Conservation (phyloP, 257 asterid genomes). For the Fraxinus americana region DNA sequence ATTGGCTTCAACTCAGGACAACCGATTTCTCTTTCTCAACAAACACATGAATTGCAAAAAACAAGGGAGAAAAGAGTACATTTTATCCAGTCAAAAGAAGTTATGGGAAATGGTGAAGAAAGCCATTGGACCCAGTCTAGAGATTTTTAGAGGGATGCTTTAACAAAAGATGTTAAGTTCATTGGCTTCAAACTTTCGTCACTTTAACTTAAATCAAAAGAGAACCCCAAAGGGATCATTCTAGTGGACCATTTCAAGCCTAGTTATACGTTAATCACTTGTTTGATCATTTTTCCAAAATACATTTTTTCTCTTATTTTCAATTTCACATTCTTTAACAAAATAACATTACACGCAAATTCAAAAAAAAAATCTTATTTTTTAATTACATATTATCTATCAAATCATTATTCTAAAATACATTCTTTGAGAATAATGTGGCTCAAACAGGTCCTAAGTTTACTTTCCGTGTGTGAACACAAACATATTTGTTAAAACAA, state of each 20-base stretch:
- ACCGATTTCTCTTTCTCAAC: background rate
- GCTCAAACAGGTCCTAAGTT: too few relatives aligned
- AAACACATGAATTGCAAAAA: background rate
- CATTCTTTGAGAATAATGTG: too few relatives aligned
- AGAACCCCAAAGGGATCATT: conserved; percentile 42
- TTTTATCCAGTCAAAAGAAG: conserved; percentile 57
- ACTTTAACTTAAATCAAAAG: conserved; percentile 34
- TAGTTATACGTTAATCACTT: background rate
- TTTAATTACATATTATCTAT: too few relatives aligned
- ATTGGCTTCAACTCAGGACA: too few relatives aligned
- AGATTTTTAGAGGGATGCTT: conserved; percentile 38
- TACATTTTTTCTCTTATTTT: too few relatives aligned
- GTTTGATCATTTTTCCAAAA: background rate
- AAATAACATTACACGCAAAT: too few relatives aligned
- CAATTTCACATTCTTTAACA: too few relatives aligned
- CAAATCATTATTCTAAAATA: too few relatives aligned
- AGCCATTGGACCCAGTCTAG: conserved; percentile 30
- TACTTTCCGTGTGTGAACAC: background rate
- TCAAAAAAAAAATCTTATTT: too few relatives aligned
- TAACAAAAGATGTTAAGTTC: conserved; percentile 48
- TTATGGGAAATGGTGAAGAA: conserved; percentile 53
- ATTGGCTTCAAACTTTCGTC: conserved; percentile 37
- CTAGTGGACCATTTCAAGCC: conserved; percentile 38
- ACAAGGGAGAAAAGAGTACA: conserved; percentile 33
- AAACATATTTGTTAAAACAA: background rate